Conservation (phyloP, 257 asterid genomes). For the Verbena officinalis region DNA sequence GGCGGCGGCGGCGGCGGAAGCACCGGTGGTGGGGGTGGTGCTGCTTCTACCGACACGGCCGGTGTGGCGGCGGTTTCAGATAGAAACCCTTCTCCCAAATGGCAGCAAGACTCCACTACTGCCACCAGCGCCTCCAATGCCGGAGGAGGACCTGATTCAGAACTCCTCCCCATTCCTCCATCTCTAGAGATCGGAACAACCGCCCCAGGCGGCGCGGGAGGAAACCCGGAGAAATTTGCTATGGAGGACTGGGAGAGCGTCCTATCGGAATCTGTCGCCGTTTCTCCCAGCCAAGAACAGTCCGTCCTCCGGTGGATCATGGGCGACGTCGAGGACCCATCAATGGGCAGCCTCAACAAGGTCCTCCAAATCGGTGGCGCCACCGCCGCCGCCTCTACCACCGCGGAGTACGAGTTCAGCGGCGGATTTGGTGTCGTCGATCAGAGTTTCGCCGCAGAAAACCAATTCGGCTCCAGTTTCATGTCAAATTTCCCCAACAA, state of each 20-base stretch:
- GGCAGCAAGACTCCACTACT: slow-evolving; percentile 79
- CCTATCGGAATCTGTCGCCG: slow-evolving; percentile 66
- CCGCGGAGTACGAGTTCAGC: slow-evolving; percentile 59
- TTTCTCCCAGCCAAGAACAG: slow-evolving; percentile 75
- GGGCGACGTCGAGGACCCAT: slow-evolving; percentile 91
- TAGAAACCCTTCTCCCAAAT: slow-evolving; percentile 63
- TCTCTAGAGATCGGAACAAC: slow-evolving; percentile 53
- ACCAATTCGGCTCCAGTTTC: slow-evolving; percentile 36
- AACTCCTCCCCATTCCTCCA: slow-evolving; percentile 58
- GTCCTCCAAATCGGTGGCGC: slow-evolving; percentile 53
- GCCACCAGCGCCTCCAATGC: slow-evolving; percentile 73
- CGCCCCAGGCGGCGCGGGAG: slow-evolving; percentile 37
- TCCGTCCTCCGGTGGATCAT: slow-evolving; percentile 79
- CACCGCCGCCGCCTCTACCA: slow-evolving; percentile 35
- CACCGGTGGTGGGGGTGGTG: slow-evolving; percentile 55
- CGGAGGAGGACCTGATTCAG: slow-evolving; percentile 52
- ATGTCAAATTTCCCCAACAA: slow-evolving; percentile 43
- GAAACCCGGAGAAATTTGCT: slow-evolving; percentile 53
- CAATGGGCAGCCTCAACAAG: slow-evolving; percentile 63
- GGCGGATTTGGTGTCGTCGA: slow-evolving; percentile 65
- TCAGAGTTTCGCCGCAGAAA: slow-evolving; percentile 67
- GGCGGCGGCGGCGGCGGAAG: slow-evolving; percentile 42
- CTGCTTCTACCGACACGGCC: slow-evolving; percentile 65
- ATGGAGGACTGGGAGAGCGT: slow-evolving; percentile 95
- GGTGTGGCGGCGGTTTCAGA: slow-evolving; percentile 86